A percentile compares a stretch with the other conserved stretches of the same genome.
phyloP scores from a whole-genome alignment of 805 yeast genomes.

The Lachancea cidri region DNA sequence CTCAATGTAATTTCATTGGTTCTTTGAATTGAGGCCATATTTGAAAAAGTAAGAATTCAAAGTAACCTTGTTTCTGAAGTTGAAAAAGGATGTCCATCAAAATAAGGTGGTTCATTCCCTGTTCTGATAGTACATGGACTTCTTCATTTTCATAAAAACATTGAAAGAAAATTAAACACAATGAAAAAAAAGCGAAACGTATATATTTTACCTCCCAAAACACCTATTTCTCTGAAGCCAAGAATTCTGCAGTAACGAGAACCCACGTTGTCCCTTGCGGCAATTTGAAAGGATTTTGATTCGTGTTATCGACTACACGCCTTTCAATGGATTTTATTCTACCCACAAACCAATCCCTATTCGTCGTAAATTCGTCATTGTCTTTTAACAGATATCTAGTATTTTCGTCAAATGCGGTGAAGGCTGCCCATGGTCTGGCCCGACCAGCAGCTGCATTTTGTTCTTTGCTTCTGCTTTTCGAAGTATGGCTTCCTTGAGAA shows the following conservation, averaged over 20 bases:
- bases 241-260: constrained; percentile 46
- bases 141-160: no score
- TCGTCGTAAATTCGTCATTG: constrained; percentile 33
- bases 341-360: constrained; percentile 81
- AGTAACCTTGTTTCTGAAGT: no score
- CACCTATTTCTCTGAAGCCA: constrained; percentile 3
- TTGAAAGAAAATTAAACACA: neutral
- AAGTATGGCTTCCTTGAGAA: constrained; percentile 12
- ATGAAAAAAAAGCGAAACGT: neutral
- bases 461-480: constrained; percentile 12
- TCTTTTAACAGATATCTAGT: constrained; percentile 73
- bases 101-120: no score
- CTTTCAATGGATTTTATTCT: constrained; percentile 55
- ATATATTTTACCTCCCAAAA: neutral
- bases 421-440: constrained; percentile 84
- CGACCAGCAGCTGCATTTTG: constrained; percentile 13
- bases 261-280: constrained; percentile 62
- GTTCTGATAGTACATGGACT: no score
- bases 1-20: no score
- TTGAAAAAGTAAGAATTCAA: no score
- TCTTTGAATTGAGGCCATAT: no score
- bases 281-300: constrained; percentile 60
- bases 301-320: constrained; percentile 40
- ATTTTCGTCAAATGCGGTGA: constrained; percentile 68
- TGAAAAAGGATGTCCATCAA: no score